A percentile compares a stretch with the other conserved stretches of the same genome.
phyloP scores from a whole-genome alignment of 2,329 filamentous ascomycete species.

The Alternaria hordeiaustralica region DNA sequence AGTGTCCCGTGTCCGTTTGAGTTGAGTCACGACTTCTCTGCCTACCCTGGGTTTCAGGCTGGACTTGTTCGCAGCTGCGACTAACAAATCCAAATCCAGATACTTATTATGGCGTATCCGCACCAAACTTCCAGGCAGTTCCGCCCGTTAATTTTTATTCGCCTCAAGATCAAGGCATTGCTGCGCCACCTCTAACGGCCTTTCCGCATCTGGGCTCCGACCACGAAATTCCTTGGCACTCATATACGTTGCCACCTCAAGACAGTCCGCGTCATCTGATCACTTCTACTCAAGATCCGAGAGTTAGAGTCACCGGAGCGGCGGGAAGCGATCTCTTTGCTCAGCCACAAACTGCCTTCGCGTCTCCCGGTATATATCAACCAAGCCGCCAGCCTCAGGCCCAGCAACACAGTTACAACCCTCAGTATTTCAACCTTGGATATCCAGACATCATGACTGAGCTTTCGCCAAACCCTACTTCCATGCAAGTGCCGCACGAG shows the following conservation, averaged over 20 bases:
- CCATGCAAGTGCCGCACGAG: conserved; percentile 32
- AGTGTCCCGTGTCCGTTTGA: conserved; percentile 24
- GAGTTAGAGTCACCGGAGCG: conserved; percentile 41
- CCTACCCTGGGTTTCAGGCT: conserved; percentile 37
- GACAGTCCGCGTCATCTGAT: conserved; percentile 45
- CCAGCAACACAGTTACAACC: conserved; percentile 30
- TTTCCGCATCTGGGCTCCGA: conserved; percentile 39
- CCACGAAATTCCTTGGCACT: conserved; percentile 37
- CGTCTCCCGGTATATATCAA: conserved; percentile 39
- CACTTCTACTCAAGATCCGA: conserved; percentile 29
- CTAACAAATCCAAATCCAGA: conserved; percentile 26
- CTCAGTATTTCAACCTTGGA: conserved; percentile 24
- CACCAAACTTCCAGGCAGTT: conserved; percentile 29
- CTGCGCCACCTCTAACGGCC: conserved; percentile 34
- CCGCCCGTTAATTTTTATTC: conserved; percentile 29
- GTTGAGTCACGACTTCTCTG: conserved; percentile 33
- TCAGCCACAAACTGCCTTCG: conserved; percentile 44
- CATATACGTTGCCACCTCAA: conserved; percentile 27
- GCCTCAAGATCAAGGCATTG: conserved; percentile 37
- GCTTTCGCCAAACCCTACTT: conserved; percentile 25
- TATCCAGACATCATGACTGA: conserved; percentile 32
- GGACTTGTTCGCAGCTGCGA: conserved; percentile 23
- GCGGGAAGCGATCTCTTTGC: conserved; percentile 35
- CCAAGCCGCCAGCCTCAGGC: conserved; percentile 39
- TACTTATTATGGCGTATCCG: conserved; percentile 41